Evolutionary conservation across 768 basidiomycete species (phyloP).

Genomic region (Xanthoconium purpureum): DNA sequence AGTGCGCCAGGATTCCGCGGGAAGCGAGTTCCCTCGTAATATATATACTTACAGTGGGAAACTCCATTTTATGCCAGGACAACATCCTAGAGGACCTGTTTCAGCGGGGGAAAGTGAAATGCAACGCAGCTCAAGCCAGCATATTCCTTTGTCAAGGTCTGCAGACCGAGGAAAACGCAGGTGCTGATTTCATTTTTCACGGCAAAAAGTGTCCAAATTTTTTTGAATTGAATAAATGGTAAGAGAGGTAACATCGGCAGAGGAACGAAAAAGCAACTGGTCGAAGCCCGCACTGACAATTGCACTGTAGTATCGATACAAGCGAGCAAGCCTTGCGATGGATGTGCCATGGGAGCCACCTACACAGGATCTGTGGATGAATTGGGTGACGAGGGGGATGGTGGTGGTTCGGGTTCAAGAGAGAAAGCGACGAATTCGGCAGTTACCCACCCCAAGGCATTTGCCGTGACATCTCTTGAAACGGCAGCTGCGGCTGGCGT

Average conservation of each 20-base stretch:
- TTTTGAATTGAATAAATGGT: neutral
- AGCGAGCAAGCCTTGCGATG: neutral
- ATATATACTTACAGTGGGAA: conserved; percentile 11
- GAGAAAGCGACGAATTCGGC: conserved; percentile 17
- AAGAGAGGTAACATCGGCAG: neutral
- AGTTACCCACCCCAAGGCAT: conserved; percentile 23
- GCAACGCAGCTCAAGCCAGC: neutral
- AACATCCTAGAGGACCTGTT: neutral
- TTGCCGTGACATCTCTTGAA: conserved; percentile 26
- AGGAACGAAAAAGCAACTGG: neutral
- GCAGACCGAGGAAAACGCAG: neutral
- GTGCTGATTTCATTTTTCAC: neutral
- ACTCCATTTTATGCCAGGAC: neutral
- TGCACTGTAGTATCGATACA: neutral
- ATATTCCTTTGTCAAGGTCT: neutral
- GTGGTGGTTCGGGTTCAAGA: conserved; percentile 34
- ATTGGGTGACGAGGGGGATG: conserved; percentile 13
- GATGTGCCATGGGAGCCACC: too few species aligned
- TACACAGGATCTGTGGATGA: neutral
- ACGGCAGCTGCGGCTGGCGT: conserved; percentile 8
- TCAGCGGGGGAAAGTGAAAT: neutral
- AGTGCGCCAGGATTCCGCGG: neutral
- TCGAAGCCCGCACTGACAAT: neutral
- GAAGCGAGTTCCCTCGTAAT: neutral
- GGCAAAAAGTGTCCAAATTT: neutral